Evolutionary conservation across 257 asterid genomes (phyloP).

Genomic region (Nicotiana noctiflora): DNA sequence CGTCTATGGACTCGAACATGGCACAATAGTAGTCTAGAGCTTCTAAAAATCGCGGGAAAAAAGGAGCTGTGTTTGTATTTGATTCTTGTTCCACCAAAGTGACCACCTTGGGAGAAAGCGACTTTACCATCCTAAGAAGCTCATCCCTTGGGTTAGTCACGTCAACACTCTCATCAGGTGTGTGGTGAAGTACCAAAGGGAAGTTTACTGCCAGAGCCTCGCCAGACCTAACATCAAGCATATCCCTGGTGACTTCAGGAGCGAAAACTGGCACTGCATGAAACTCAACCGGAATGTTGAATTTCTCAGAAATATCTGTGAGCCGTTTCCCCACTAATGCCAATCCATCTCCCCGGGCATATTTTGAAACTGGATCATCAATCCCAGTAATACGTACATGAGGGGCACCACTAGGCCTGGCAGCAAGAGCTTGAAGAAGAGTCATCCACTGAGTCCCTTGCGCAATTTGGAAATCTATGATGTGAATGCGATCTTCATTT

Average conservation of each 20-base stretch:
- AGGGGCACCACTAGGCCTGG: constrained; percentile 85
- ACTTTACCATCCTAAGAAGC: constrained; percentile 67
- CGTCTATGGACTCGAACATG: constrained; percentile 81
- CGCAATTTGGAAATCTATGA: constrained; percentile 80
- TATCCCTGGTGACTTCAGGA: constrained; percentile 47
- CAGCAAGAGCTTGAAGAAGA: constrained; percentile 83
- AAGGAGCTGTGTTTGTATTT: constrained; percentile 80
- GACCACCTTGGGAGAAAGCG: constrained; percentile 64
- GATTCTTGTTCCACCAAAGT: constrained; percentile 92
- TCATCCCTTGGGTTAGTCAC: constrained; percentile 79
- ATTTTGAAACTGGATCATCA: constrained; percentile 75
- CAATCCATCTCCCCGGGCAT: constrained; percentile 78
- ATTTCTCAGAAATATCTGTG: constrained; percentile 58
- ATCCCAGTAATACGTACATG: constrained; percentile 88
- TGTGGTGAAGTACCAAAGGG: constrained; percentile 87
- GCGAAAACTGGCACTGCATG: constrained; percentile 74
- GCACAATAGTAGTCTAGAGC: constrained; percentile 73
- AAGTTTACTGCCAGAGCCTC: constrained; percentile 85
- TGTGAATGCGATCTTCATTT: constrained; percentile 74
- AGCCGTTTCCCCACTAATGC: constrained; percentile 41
- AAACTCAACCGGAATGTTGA: constrained; percentile 68
- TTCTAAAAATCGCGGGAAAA: constrained; percentile 60
- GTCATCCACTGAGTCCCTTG: constrained; percentile 97
- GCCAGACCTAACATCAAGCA: constrained; percentile 68
- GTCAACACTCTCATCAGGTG: constrained; percentile 87